Evolutionary conservation across 2,329 filamentous ascomycete genomes (phyloP), one percentile per base, ranked within the genome.

Genomic region (Penicillium sp.): DNA sequence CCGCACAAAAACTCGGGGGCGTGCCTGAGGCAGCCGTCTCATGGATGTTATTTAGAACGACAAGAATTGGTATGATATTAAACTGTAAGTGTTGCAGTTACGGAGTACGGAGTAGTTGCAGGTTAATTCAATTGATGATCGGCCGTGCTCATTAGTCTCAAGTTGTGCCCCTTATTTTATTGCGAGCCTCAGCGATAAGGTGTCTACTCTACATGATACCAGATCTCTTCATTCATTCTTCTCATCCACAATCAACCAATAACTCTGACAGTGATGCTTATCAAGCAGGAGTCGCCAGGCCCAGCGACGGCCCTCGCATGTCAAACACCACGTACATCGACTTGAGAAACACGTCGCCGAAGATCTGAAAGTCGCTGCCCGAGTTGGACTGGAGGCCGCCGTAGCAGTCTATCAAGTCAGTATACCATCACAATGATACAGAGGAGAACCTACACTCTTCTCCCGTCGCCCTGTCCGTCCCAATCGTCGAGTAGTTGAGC

Each of bases 281-380:
- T n/a, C n/a, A n/a, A 18, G 63, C 61, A 50, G 77, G 75, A 35
- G 74, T 69, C 21, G 80, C 83, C 62, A 86, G 71, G 26, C 81
- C 80, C 43, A 86, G 68, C 16, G 72, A 75, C 3, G 78, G 78
- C 1, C 73, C 73, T 3, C 73, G 67, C 62, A 75, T 69, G 62
- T 82, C 78, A 65, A 87, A 87, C 56, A 83, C 82, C 47, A 83
- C 82, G 64, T 85, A 83, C 62, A 83, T 77, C 4, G 81, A 75
- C 71, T 81, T 83, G 65, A 86, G 77, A 69, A 86, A 80, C 24
- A 80, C 76, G 63, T 86, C 84, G n/a, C 84, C 84, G 55, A 79
- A 80, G 51, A 87, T 81, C 35, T 79, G 76, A 62, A 86, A 78
- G 2, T 72, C 69, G 49, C 81, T 80, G 53, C 82, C 80, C 58